Percentiles rank a stretch among this genome's conserved stretches.
phyloP scores from a whole-genome alignment of 352 stramenopile species.

The Phytophthora megakarya region DNA sequence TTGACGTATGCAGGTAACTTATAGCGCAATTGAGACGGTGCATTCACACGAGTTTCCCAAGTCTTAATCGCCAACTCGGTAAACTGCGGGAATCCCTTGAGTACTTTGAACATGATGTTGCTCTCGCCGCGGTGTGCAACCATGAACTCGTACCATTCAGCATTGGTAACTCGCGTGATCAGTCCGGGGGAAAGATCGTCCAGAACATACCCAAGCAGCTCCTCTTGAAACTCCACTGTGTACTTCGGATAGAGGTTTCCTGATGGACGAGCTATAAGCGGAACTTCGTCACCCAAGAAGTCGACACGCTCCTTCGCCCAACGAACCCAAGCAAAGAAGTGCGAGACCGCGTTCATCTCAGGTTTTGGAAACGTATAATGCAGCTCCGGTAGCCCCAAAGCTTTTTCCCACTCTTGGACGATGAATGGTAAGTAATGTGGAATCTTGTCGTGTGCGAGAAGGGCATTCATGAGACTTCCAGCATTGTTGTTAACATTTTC shows the following conservation, averaged over 20 bases:
- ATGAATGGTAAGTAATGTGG: conserved; percentile 64
- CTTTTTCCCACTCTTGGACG: conserved; percentile 67
- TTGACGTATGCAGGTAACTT: conserved; percentile 65
- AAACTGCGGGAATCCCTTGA: conserved; percentile 64
- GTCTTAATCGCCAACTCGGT: conserved; percentile 67
- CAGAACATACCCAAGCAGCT: conserved; percentile 61
- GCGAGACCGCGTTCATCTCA: conserved; percentile 58
- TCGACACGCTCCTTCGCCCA: conserved; percentile 83
- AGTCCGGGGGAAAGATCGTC: conserved; percentile 67
- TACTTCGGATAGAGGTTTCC: conserved; percentile 70
- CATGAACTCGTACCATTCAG: conserved; percentile 81
- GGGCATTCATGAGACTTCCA: conserved; percentile 43
- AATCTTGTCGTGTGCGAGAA: conserved; percentile 38
- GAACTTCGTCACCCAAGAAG: conserved; percentile 59
- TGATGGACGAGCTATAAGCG: conserved; percentile 45
- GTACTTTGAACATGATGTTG: conserved; percentile 67
- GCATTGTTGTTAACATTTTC: conserved; percentile 28
- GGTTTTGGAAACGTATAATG: conserved; percentile 76
- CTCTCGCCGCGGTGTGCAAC: conserved; percentile 60
- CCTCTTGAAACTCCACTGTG: conserved; percentile 66
- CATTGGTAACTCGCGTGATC: conserved; percentile 61
- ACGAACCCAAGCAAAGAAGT: conserved; percentile 81
- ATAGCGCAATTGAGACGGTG: conserved; percentile 47
- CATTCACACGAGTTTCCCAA: conserved; percentile 67
- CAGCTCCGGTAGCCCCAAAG: conserved; percentile 56